phyloP scores from a whole-genome alignment of 2,329 filamentous ascomycete species.

The Cryphonectria naterciae region DNA sequence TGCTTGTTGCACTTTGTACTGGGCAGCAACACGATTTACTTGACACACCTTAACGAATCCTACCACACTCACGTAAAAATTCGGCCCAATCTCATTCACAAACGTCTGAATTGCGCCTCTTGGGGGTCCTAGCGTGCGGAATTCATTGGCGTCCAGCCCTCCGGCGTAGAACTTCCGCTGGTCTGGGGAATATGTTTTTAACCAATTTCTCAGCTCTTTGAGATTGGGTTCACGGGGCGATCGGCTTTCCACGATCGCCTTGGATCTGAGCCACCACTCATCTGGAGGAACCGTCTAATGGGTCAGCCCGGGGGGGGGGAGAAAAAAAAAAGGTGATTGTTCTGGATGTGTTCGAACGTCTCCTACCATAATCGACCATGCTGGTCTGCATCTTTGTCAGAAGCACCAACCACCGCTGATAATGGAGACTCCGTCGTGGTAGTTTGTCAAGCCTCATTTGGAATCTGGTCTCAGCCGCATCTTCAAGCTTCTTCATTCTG shows the following conservation, averaged over 20 bases:
- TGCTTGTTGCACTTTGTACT: too few species aligned
- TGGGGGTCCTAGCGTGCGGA: slow-evolving; percentile 7
- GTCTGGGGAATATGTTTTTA: neutral
- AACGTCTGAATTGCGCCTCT: slow-evolving; percentile 15
- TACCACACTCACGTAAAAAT: neutral
- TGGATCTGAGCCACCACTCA: neutral
- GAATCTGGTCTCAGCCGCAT: slow-evolving; percentile 1
- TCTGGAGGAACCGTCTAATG: neutral
- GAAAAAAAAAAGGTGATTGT: too few species aligned
- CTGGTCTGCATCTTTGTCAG: neutral
- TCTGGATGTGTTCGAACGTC: neutral
- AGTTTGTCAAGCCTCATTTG: neutral
- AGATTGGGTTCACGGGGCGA: neutral
- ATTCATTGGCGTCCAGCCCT: neutral
- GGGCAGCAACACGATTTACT: neutral
- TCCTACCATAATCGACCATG: slow-evolving; percentile 1
- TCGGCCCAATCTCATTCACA: neutral
- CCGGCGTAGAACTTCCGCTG: neutral
- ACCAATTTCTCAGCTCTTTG: neutral
- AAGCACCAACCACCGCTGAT: neutral
- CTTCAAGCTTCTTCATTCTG: neutral
- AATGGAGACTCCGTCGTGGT: neutral
- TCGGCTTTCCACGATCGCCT: slow-evolving; percentile 9
- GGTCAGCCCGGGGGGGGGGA: neutral
- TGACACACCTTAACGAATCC: neutral